Base-by-base conservation (phyloP, 495 filamentous ascomycete genomes). In the Trichoderma asperelloides region DNA sequence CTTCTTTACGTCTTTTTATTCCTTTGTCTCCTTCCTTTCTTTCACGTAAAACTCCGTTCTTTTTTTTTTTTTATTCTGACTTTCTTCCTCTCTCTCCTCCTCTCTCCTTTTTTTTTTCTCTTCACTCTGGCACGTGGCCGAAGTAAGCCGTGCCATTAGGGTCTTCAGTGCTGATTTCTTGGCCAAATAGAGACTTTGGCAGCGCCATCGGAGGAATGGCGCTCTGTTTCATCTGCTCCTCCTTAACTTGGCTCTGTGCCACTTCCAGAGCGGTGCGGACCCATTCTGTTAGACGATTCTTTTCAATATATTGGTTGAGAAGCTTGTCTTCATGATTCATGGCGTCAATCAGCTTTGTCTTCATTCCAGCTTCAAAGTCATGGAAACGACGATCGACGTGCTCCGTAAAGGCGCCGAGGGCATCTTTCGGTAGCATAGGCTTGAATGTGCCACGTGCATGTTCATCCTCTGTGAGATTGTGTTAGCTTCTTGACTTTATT, bases 211-310 rank as follows among this genome's bases (percentile, higher is more conserved):
- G 55, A 33, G 55, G 11, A 12, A 30, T 30, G 27, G 55, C 55
- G 1, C 5, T 60, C 55, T 28, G 55, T 11, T 18, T 21, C 55
- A 21, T 25, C 49, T 60, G 25, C 27, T 60, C 25, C 55, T 60
- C 55, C 55, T 60, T 60, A 3, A 13, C 0, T 13, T 60, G 25
- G 25, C 11, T 25, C 15, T 60, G 40, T 23, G 75, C 77, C 18
- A 43, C 67, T 39, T 76, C 74, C 43, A 65, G 62, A 2, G 72
- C 71, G 8, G 71, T 74, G 3, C 63, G 66, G 33, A 67, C 84
- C 87, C 88, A 89, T 64, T 84, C 80, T 9, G 84, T 86, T 30
- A 90, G 77, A 43, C 85, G 80, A 18, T 85, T 80, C 70, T 82
- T 81, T 62, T 89, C 84, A 21, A 91, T 77, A 67, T 80, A 82